These are phyloP conservation scores for Colletotrichum coccodes DNA, from an alignment of 2,329 filamentous ascomycete species.

Conservation along the genomic window DNA sequence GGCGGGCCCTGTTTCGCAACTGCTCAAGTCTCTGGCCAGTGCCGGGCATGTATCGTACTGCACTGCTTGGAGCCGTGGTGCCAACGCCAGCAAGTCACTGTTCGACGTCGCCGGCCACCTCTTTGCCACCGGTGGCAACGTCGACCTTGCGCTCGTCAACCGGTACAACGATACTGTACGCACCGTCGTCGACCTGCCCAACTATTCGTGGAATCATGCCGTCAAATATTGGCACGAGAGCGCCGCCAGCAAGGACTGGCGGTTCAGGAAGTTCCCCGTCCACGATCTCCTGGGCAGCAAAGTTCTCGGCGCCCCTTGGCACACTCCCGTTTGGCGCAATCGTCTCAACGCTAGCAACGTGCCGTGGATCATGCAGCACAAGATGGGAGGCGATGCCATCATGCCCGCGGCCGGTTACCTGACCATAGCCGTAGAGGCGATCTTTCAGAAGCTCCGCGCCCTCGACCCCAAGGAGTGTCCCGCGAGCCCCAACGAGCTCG, in stretches of 20 bases:
- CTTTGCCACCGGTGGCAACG: not conserved
- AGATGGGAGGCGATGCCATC: slow-evolving; percentile 52
- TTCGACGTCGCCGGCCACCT: slow-evolving; percentile 1
- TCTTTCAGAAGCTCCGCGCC: not conserved
- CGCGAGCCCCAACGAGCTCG: not conserved
- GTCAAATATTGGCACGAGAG: slow-evolving; percentile 20
- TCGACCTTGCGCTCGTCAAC: not conserved
- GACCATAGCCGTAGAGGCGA: slow-evolving; percentile 25
- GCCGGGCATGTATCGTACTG: not conserved
- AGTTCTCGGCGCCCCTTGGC: slow-evolving; percentile 3
- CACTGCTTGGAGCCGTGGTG: not conserved
- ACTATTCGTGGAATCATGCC: slow-evolving; percentile 26
- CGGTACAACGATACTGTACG: not conserved
- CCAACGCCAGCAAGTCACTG: not conserved
- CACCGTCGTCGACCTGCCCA: slow-evolving; percentile 21
- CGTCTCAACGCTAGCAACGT: slow-evolving; percentile 5
- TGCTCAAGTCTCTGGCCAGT: too few relatives aligned
- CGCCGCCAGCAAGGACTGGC: not conserved
- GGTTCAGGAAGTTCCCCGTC: not conserved
- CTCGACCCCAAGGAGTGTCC: not conserved
- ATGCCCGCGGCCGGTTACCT: slow-evolving; percentile 38
- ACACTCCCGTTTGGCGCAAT: slow-evolving; percentile 3
- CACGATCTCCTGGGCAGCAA: slow-evolving; percentile 29
- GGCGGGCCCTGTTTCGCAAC: slow-evolving; percentile 38
- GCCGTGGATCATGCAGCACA: slow-evolving; percentile 54